Evolutionary conservation across 1,284 basidiomycete genomes (phyloP).

Genomic region (Rhodotorula sp.): DNA sequence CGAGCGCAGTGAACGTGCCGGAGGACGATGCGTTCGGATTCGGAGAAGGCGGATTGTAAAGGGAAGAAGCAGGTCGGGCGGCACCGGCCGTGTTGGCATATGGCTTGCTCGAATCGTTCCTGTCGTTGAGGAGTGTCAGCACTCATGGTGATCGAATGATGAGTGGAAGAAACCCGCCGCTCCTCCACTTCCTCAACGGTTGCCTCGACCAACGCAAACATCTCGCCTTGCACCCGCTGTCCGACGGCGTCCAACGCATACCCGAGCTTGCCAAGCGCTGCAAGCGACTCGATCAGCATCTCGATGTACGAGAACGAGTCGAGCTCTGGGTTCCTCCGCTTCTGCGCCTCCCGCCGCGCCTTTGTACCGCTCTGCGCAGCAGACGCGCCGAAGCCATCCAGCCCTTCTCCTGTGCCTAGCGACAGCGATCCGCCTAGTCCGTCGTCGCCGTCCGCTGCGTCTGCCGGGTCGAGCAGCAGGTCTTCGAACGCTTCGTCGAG

Average conservation of each 20-base stretch:
- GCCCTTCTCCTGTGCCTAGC: constrained; percentile 7
- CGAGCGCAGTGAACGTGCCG: background rate
- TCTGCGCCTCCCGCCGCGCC: constrained; percentile 17
- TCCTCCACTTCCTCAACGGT: constrained; percentile 91
- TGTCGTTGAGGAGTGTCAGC: background rate
- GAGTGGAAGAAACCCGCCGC: constrained; percentile 53
- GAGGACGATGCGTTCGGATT: background rate
- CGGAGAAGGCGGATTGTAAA: constrained; percentile 19
- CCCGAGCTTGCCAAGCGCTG: constrained; percentile 84
- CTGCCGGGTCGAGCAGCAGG: constrained; percentile 40
- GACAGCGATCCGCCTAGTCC: constrained; percentile 11
- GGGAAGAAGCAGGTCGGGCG: constrained; percentile 21
- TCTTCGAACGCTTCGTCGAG: constrained; percentile 57
- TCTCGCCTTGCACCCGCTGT: constrained; percentile 80
- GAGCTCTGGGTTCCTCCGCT: constrained; percentile 69
- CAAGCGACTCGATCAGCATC: constrained; percentile 85
- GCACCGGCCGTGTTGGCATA: constrained; percentile 4
- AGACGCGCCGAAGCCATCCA: background rate
- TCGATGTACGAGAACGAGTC: constrained; percentile 96
- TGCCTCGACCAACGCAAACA: constrained; percentile 78
- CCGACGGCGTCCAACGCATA: constrained; percentile 77
- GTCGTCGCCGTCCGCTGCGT: constrained; percentile 18
- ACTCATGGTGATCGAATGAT: background rate
- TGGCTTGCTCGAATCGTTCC: constrained; percentile 37
- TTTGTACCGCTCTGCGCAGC: background rate